Evolutionary conservation across 768 basidiomycete genomes (phyloP).

Genomic region (Panaeolus cyanescens): DNA sequence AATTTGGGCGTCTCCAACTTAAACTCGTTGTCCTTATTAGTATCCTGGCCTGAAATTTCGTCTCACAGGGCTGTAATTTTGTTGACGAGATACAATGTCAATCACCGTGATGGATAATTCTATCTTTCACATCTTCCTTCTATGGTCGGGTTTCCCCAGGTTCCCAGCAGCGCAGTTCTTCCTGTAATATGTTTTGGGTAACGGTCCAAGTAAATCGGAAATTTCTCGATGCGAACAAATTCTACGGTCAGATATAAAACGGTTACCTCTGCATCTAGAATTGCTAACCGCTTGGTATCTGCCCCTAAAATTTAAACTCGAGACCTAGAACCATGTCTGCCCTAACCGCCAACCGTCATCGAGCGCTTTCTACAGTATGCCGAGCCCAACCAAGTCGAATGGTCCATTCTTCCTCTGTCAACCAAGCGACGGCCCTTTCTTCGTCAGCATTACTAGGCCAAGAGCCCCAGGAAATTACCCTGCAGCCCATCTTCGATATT

Average conservation of each 20-base stretch:
- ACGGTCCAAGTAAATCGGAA: background rate
- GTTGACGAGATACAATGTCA: conserved; percentile 5
- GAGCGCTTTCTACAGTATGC: conserved; percentile 19
- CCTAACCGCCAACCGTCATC: conserved; percentile 11
- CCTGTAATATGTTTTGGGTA: background rate
- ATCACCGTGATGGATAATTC: conserved; percentile 4
- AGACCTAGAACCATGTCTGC: conserved; percentile 6
- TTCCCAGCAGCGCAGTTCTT: conserved; percentile 7
- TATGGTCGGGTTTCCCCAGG: conserved; percentile 14
- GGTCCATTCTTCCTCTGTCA: conserved; percentile 25
- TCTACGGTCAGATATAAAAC: background rate
- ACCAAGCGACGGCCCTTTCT: conserved; percentile 20
- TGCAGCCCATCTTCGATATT: conserved; percentile 47
- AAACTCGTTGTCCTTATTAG: conserved; percentile 9
- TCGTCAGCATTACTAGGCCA: conserved; percentile 14
- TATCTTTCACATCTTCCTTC: background rate
- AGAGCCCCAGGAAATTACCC: conserved; percentile 24
- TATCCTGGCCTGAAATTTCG: background rate
- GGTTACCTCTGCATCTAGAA: background rate
- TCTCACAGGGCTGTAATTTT: conserved; percentile 7
- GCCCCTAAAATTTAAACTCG: background rate
- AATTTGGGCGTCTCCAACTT: conserved; percentile 13
- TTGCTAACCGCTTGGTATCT: conserved; percentile 1
- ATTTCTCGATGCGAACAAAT: conserved; percentile 1
- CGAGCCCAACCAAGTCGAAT: conserved; percentile 14